Evolutionary conservation across 1,284 basidiomycete genomes (phyloP).

Genomic region (Inonotus obliquus): DNA sequence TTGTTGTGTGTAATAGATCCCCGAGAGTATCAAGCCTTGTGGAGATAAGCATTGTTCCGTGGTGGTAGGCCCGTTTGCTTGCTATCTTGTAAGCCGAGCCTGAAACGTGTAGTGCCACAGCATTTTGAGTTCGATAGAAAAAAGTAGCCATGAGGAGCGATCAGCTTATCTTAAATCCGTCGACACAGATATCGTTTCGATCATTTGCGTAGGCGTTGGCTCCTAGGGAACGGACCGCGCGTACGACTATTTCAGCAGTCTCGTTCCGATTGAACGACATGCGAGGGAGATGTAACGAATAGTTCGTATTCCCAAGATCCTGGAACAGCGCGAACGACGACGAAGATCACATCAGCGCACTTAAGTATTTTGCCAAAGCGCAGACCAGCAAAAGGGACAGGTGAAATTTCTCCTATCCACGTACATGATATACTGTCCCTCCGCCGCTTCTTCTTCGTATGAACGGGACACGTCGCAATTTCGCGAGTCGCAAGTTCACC

Average conservation of each 20-base stretch:
- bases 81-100: conserved; percentile 98
- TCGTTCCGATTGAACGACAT: conserved; percentile 74
- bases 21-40: conserved; percentile 71
- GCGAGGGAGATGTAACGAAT: conserved; percentile 88
- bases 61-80: conserved; percentile 89
- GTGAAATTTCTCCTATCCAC: conserved; percentile 27
- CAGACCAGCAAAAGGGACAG: no score
- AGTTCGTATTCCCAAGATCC: conserved; percentile 98
- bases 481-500: conserved; percentile 65
- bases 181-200: conserved; percentile 86
- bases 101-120: conserved; percentile 65
- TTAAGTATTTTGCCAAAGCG: neutral
- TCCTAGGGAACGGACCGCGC: conserved; percentile 73
- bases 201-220: conserved; percentile 81
- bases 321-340: conserved; percentile 30
- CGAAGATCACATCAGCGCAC: neutral
- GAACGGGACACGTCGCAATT: conserved; percentile 61
- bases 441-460: conserved; percentile 90
- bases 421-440: conserved; percentile 96
- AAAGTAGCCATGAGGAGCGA: conserved; percentile 1
- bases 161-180: conserved; percentile 77
- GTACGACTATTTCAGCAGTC: conserved; percentile 76
- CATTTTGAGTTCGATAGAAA: conserved; percentile 19
- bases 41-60: conserved; percentile 98
- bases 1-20: conserved; percentile 64